Base-by-base conservation (phyloP, 768 basidiomycete genomes). In the Mrakia gelida region DNA sequence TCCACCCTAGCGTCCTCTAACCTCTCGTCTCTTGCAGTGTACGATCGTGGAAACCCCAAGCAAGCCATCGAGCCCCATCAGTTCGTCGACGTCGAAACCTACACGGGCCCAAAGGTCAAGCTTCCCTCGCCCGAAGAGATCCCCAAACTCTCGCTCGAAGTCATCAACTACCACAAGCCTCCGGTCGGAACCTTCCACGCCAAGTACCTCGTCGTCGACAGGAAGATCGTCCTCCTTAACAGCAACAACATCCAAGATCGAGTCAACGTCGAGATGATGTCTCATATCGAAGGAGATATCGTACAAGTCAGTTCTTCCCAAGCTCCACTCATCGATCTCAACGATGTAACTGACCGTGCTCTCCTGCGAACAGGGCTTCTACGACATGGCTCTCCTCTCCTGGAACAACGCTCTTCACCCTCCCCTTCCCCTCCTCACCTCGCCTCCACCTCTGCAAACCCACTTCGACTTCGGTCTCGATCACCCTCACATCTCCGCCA, bases 121-220 rank as follows among this genome's bases (percentile, higher is more conserved):
- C 56, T 77, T 21, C 91, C 91, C 0, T 83, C 81, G 56, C 85
- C 85, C 30, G 86, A 87, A 16, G 89, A 91, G 75, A 89, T 91
- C 38, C 88, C 88, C 3, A 88, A 89, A 77, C 82, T 91, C 56
- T 86, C 45, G 0, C 32, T 56, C 5, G 52, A 54, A 15, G 52
- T 54, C 16, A 49, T 77, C 83, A 84, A 85, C 77, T 85, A 84
- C 59, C 84, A 84, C 71, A 84, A 87, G 52, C 88, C 88, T 5
- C 79, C 89, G n/a, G 82, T 90, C 5, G 90, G 90, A 21, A 92
- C 91, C 0, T 92, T 91, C 83, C 91, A 92, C 80, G 88, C 89
- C 68, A 91, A 92, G 81, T 91, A 88, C 81, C 86, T 91, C 84
- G 85, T 91, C 62, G 88, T 91, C 2, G 91, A 92, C 81, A 86